Conservation (phyloP, 805 yeast species). For the Candida loeiensis region DNA sequence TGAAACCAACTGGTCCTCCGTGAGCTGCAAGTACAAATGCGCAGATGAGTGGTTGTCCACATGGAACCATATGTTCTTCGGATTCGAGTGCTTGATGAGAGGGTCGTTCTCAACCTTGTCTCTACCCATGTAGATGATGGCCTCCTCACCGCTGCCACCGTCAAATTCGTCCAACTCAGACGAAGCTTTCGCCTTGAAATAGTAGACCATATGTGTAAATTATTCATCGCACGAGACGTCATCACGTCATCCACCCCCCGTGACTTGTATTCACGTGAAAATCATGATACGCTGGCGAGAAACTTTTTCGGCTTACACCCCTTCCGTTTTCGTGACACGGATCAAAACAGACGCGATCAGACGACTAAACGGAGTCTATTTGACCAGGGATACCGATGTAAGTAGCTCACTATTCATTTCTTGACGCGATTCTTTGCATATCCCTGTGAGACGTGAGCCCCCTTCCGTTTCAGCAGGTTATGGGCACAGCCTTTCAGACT, state of each 20-base stretch:
- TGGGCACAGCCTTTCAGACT: background rate
- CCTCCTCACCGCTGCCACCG: conserved; percentile 26
- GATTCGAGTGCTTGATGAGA: conserved; percentile 56
- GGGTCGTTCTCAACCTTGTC: conserved; percentile 65
- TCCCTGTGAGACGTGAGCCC: background rate
- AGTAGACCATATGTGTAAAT: conserved; percentile 26
- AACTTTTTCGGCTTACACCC: no score
- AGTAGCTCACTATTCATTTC: no score
- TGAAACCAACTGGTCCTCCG: conserved; percentile 44
- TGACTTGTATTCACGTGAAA: no score
- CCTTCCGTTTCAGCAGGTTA: background rate
- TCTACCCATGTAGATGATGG: conserved; percentile 60
- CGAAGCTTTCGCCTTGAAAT: conserved; percentile 21
- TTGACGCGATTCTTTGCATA: no score
- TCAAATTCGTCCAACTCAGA: conserved; percentile 17
- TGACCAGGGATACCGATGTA: no score
- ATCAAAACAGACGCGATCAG: no score
- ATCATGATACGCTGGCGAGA: no score
- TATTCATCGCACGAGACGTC: no score
- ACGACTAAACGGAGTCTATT: no score
- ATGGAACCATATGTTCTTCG: conserved; percentile 75
- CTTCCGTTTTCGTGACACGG: no score
- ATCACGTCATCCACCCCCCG: no score
- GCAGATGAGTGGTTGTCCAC: conserved; percentile 76
- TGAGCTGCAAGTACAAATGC: conserved; percentile 64